A percentile compares a stretch with the other conserved stretches of the same genome.
Conservation (phyloP, 2,329 filamentous ascomycete genomes). For the Alternaria alternata region DNA sequence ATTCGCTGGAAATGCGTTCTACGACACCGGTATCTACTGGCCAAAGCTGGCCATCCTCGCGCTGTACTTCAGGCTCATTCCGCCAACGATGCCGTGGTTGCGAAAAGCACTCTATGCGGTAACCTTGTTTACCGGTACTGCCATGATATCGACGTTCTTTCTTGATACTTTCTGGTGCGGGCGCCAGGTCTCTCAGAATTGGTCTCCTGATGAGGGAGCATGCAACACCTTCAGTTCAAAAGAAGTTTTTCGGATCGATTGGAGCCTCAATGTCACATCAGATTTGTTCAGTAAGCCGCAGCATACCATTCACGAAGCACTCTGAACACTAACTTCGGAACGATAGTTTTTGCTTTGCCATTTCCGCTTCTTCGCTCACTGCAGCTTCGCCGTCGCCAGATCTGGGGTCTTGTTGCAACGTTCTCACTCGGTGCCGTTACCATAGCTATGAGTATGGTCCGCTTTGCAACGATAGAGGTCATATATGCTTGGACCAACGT, state of each 20-base stretch:
- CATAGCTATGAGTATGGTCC: slow-evolving; percentile 31
- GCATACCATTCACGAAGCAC: background rate
- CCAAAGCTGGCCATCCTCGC: slow-evolving; percentile 29
- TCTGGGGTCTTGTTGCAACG: slow-evolving; percentile 32
- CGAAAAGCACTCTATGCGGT: slow-evolving; percentile 22
- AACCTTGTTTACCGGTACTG: slow-evolving; percentile 14
- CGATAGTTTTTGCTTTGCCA: slow-evolving; percentile 30
- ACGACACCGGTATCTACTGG: slow-evolving; percentile 30
- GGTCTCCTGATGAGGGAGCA: slow-evolving; percentile 24
- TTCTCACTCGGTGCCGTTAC: slow-evolving; percentile 35
- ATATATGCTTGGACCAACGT: slow-evolving; percentile 36
- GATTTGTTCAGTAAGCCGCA: slow-evolving; percentile 22
- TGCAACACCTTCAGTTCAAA: slow-evolving; percentile 32
- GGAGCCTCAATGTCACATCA: slow-evolving; percentile 22
- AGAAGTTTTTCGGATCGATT: slow-evolving; percentile 28
- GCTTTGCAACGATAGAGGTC: slow-evolving; percentile 31
- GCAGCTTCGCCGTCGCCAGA: slow-evolving; percentile 29
- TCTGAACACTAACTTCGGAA: background rate
- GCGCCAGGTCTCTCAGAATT: slow-evolving; percentile 27
- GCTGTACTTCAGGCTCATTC: slow-evolving; percentile 27
- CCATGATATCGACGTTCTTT: slow-evolving; percentile 26
- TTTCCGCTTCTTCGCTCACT: slow-evolving; percentile 34
- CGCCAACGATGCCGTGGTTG: slow-evolving; percentile 27
- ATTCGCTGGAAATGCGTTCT: slow-evolving; percentile 30
- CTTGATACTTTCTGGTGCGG: slow-evolving; percentile 33